Base-by-base conservation (phyloP, 331 rosid species). In the Pyrus hybrid region DNA sequence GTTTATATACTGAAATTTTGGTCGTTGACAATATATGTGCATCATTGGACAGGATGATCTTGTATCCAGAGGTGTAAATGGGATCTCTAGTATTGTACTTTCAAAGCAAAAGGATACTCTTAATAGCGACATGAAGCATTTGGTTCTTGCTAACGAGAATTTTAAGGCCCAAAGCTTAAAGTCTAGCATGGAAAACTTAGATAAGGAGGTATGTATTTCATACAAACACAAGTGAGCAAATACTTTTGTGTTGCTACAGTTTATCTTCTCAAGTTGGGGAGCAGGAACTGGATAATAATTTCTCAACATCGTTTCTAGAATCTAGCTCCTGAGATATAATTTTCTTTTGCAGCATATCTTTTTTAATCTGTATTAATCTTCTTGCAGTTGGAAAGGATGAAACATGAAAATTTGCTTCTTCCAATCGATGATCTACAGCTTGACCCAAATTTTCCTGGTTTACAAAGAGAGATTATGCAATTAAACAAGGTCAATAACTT, bases 381-480 rank as follows among this genome's bases (percentile, higher is more conserved):
- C 63, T 80, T 81, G 91, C 91, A 95, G 98, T 85, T 95, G 87
- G 96, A 92, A 89, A 89, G 84, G 81, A 85, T 95, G 96, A 92
- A 87, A 82, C 81, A 87, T 4, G 98, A 95, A 73, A 92, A 91
- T 82, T 75, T 82, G 67, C 83, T 86, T 79, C 82, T 83, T 63
- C 49, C 85, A 10, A 83, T 45, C 18, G 88, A 87, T 80, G 88
- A 86, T 57, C 72, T 72, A 64, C 84, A 81, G 63, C 70, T 76
- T 10, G 90, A 83, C 76, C 74, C 84, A 67, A 73, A 82, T 68
- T 91, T 82, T 82, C 89, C 91, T 57, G 93, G 87, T 76, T 82
- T 95, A 67, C 91, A 85, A 82, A 78, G 86, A 79, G 97, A 92
- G 71, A 72, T 92, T 80, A 81, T 85, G 83, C 96, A 78, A 78